phyloP scores from a whole-genome alignment of 345 rosid genomes.

The Xanthoceras sorbifolium region DNA sequence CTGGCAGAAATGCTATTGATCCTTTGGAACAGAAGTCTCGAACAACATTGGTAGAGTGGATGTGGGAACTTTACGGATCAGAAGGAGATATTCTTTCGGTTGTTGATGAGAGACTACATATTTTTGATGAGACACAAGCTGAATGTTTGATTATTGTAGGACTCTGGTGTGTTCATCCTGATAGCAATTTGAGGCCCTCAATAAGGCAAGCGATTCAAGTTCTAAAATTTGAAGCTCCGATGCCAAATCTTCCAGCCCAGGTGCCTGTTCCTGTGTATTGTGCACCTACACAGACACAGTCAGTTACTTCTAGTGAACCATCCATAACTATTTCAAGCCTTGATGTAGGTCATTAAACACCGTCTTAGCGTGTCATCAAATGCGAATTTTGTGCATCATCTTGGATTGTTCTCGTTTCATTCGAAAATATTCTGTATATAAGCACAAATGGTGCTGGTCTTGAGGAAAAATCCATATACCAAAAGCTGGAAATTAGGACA shows the following conservation, averaged over 20 bases:
- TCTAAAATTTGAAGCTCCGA: conserved; percentile 22
- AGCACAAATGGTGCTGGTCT: too few species aligned
- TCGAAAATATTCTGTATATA: too few species aligned
- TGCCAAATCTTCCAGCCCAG: conserved; percentile 27
- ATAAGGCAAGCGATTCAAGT: conserved; percentile 30
- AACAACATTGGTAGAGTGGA: conserved; percentile 40
- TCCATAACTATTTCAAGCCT: conserved; percentile 9
- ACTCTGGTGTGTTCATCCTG: conserved; percentile 38
- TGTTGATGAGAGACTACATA: conserved; percentile 27
- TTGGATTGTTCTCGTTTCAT: neutral
- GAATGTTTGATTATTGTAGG: conserved; percentile 31
- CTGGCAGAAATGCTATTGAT: conserved; percentile 35
- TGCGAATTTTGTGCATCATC: neutral
- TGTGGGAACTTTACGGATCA: conserved; percentile 48
- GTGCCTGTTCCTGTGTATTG: conserved; percentile 25
- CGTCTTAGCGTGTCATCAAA: neutral
- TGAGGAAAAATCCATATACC: too few species aligned
- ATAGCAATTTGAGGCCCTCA: conserved; percentile 33
- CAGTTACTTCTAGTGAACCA: neutral
- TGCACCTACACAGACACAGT: neutral
- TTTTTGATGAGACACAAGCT: conserved; percentile 22
- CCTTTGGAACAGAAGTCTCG: conserved; percentile 16
- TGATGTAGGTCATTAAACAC: neutral
- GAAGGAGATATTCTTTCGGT: conserved; percentile 12
- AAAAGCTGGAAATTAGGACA: too few species aligned